Evolutionary conservation across 1,284 basidiomycete species (phyloP), one percentile per base, ranked within the genome.

Genomic region (Sanghuangporus baumii): DNA sequence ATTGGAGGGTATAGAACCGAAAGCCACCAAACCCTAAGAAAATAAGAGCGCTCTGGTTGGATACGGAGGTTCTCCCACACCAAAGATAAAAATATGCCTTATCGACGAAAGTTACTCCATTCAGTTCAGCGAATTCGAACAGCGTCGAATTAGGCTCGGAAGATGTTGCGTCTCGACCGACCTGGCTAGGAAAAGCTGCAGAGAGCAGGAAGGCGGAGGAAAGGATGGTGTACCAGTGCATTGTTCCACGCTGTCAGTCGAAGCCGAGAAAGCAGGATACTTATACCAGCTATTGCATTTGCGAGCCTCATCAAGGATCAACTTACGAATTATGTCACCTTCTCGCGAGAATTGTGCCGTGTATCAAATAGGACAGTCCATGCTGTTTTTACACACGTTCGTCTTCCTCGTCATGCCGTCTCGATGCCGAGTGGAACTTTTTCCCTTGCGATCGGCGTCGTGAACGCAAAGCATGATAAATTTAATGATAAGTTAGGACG

Each of bases 1-100:
- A 58, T 76, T 72, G 3, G 74, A 73, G 1, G 75, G 75, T 41
- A 77, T 77, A 18, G 75, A 54, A 1, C 75, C 75, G 57, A 76
- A 76, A 3, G 67, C 75, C 16, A 76, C 75, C 6, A 76, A 64
- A 36, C 75, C 75, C 75, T 76, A 61, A 18, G 20, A 66, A 47
- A n/a, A 18, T 26, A 6, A 36, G 40, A 54, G 12, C 16, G 31
- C 18, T n/a, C 9, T n/a, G 12, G 31, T 46, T 26, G 16, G n/a
- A 18, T 23, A 7, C 9, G 12, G 16, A 7, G 18, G 16, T 7
- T 46, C 6, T n/a, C 16, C 20, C 20, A 46, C 14, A 7, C n/a
- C n/a, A 36, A 40, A 26, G 26, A 31, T 7, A 48, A 23, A 46
- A 37, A 31, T 63, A 55, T 41, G 58, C 61, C 46, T 66, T 65